Percentiles rank a stretch among this genome's conserved stretches.
These are phyloP conservation scores for Calycina herbarum DNA, from an alignment of 2,329 filamentous ascomycete species.

Conservation along the genomic window DNA sequence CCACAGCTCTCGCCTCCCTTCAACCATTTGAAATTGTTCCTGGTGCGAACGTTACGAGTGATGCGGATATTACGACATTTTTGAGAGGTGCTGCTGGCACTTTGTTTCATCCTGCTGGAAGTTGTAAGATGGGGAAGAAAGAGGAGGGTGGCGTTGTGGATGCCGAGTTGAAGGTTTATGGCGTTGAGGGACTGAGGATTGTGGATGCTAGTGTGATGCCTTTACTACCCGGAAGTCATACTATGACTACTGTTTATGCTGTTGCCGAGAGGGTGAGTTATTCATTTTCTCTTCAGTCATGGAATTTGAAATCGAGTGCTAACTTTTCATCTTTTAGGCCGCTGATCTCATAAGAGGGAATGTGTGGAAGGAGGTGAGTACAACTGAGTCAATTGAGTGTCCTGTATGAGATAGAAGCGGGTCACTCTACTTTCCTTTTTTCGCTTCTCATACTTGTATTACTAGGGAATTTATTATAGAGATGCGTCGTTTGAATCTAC, in stretches of 20 bases:
- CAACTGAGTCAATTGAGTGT: not conserved
- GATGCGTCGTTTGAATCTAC: too few relatives aligned
- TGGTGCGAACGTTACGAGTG: slow-evolving; percentile 30
- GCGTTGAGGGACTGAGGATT: slow-evolving; percentile 20
- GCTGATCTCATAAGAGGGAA: not conserved
- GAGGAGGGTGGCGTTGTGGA: slow-evolving; percentile 25
- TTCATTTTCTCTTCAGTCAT: not conserved
- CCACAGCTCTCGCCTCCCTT: slow-evolving; percentile 32
- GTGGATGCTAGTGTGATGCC: slow-evolving; percentile 18
- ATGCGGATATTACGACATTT: slow-evolving; percentile 31
- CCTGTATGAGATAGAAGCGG: not conserved
- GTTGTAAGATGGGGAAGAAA: slow-evolving; percentile 20
- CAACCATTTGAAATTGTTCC: slow-evolving; percentile 32
- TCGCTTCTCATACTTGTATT: too few relatives aligned
- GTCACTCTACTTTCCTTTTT: too few relatives aligned
- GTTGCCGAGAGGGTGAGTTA: slow-evolving; percentile 14
- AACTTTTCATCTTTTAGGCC: not conserved
- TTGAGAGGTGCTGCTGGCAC: slow-evolving; percentile 35
- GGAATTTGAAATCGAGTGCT: not conserved
- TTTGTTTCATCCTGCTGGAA: slow-evolving; percentile 42
- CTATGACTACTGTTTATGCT: slow-evolving; percentile 10
- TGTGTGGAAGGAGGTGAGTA: not conserved
- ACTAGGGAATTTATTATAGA: too few relatives aligned
- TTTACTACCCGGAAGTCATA: slow-evolving; percentile 6
- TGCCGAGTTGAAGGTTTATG: slow-evolving; percentile 22